These are phyloP conservation scores for Botrytis fabae DNA, from an alignment of 2,329 filamentous ascomycete genomes.

Conservation along the genomic window DNA sequence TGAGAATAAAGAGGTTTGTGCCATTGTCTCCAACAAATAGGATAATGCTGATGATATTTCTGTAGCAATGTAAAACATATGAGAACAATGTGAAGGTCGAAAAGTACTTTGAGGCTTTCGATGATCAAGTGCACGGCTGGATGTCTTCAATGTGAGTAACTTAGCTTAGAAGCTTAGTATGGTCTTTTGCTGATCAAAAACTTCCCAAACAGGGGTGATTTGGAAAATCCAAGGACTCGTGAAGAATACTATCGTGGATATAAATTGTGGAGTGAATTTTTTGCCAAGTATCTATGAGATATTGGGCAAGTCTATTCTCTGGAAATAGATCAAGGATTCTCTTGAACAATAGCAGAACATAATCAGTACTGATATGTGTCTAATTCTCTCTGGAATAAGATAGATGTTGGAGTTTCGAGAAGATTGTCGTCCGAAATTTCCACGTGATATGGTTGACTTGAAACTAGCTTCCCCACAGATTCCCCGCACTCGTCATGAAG, in stretches of 20 bases:
- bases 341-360: not conserved
- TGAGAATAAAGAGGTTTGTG: constrained; percentile 47
- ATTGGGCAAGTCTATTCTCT: not conserved
- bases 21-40: constrained; percentile 34
- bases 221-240: constrained; percentile 10
- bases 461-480: not conserved
- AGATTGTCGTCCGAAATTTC: not conserved
- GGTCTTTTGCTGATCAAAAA: not conserved
- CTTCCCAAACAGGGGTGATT: not conserved
- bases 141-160: constrained; percentile 60
- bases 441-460: not conserved
- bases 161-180: not conserved
- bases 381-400: not conserved
- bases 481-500: no score
- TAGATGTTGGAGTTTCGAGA: not conserved
- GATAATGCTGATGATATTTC: constrained; percentile 46
- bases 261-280: constrained; percentile 14
- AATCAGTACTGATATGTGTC: not conserved
- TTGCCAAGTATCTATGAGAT: constrained; percentile 5
- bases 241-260: constrained; percentile 23
- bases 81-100: constrained; percentile 44
- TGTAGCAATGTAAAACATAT: constrained; percentile 44
- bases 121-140: constrained; percentile 70
- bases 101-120: constrained; percentile 64
- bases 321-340: not conserved